Evolutionary conservation across 306 rosid genomes (phyloP).

Genomic region (Acacia confusa): DNA sequence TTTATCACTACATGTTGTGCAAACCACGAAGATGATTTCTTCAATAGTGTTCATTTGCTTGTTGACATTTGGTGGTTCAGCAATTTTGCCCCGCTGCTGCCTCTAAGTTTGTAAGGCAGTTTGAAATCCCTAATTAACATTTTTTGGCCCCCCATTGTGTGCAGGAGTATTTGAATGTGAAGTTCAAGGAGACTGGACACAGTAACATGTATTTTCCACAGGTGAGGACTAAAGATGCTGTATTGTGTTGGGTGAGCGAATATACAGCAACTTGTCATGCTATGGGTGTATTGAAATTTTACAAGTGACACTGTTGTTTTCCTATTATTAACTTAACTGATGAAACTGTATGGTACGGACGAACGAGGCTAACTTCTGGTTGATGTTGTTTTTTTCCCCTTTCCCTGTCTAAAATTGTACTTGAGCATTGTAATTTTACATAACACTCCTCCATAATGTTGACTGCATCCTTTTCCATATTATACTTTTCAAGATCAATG

Average conservation of each 20-base stretch:
- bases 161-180: conserved; percentile 85
- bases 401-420: background rate
- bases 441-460: background rate
- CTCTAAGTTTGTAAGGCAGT: background rate
- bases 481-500: background rate
- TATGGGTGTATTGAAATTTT: background rate
- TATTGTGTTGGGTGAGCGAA: background rate
- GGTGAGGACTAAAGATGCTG: conserved; percentile 37
- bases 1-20: background rate
- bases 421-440: background rate
- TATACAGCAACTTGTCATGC: background rate
- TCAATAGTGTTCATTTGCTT: background rate
- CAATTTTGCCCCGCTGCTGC: background rate
- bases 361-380: background rate
- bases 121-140: background rate
- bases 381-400: background rate
- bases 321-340: background rate
- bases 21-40: background rate
- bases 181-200: conserved; percentile 95
- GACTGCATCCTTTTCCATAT: background rate
- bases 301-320: background rate
- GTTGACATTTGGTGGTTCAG: background rate
- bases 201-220: conserved; percentile 97
- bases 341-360: background rate
- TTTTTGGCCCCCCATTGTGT: background rate